Conservation (phyloP, 2,329 filamentous ascomycete genomes). For the Curvularia spicifera region DNA sequence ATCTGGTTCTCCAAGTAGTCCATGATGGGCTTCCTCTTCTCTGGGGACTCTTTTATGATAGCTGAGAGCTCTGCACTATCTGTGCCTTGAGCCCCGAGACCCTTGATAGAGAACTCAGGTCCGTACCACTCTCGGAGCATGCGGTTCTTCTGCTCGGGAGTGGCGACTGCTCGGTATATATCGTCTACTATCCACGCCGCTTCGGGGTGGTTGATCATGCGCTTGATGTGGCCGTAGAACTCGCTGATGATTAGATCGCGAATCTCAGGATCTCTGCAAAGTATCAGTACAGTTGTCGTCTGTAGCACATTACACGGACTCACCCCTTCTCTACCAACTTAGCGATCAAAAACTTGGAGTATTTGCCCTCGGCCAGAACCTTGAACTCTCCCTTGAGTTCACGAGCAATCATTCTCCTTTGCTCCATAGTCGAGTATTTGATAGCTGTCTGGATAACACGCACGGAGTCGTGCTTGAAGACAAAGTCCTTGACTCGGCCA, state of each 20-base stretch:
- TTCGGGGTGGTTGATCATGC: constrained; percentile 94
- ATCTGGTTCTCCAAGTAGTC: constrained; percentile 83
- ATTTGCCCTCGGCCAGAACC: constrained; percentile 88
- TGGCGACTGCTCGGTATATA: constrained; percentile 88
- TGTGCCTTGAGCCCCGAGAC: constrained; percentile 56
- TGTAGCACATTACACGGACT: constrained; percentile 13
- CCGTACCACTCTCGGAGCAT: constrained; percentile 96
- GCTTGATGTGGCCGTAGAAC: constrained; percentile 92
- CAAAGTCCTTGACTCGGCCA: constrained; percentile 90
- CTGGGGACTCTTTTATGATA: constrained; percentile 78
- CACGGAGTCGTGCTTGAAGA: constrained; percentile 98
- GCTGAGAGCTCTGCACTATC: constrained; percentile 70
- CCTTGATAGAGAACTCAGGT: constrained; percentile 85
- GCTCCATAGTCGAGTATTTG: constrained; percentile 88
- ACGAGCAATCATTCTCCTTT: constrained; percentile 82
- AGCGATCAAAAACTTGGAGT: constrained; percentile 96
- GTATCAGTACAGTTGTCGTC: constrained; percentile 17
- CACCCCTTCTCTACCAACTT: constrained; percentile 87
- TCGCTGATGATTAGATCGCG: constrained; percentile 89
- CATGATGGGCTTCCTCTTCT: constrained; percentile 88
- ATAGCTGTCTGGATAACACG: constrained; percentile 94
- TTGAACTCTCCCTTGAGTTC: constrained; percentile 87
- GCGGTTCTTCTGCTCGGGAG: constrained; percentile 80
- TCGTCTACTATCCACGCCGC: constrained; percentile 98
- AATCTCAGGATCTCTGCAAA: constrained; percentile 75